Base-by-base conservation (phyloP, 352 stramenopile genomes). In the Globisporangium cylindrosporum region DNA sequence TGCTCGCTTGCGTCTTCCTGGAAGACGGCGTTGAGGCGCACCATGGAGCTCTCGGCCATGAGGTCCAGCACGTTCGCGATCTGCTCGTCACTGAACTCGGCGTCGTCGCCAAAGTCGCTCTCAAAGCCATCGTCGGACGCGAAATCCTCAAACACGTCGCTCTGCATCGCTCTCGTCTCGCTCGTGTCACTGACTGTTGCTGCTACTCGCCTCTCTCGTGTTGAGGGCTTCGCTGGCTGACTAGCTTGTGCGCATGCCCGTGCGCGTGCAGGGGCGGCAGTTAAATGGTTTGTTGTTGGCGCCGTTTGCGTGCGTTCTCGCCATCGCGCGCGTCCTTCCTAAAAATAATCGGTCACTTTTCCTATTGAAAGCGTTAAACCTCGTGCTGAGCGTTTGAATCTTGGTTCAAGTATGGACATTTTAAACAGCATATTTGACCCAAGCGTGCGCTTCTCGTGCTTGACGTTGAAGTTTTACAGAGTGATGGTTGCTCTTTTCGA, bases 71-170 rank as follows among this genome's bases (percentile, higher is more conserved):
- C 62, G 36, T 60, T 77, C 6, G 73, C 74, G 29, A 75, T 78
- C 48, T 82, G 76, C 32, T 81, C 73, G 36, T 90, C 78, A 1
- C 73, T 86, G 57, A 80, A 77, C 18, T 73, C 61, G 3, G 70
- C 66, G 22, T 79, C 77, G 24, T 84, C 73, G 4, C n/a, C 24
- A 56, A 56, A 41, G 43, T 77, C 66, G 20, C n/a, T 53, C 49
- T 5, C 59, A 4, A 65, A 48, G 25, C 29, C 49, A 34, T 67
- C 62, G n/a, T 85, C 75, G 22, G 78, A 86, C 51, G 51, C 58
- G 43, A 86, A 83, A 58, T 88, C 79, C 59, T 87, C 72, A 67
- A 88, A 88, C 62, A 68, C 70, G 8, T 90, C 79, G 51, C 15
- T 64, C 20, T 75, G 64, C 27, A 67, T 70, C 24, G 5, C 41